Evolutionary conservation across 148 eudicot genomes (phyloP), one percentile per base, ranked within the genome.

Genomic region (Diospyros lotus): DNA sequence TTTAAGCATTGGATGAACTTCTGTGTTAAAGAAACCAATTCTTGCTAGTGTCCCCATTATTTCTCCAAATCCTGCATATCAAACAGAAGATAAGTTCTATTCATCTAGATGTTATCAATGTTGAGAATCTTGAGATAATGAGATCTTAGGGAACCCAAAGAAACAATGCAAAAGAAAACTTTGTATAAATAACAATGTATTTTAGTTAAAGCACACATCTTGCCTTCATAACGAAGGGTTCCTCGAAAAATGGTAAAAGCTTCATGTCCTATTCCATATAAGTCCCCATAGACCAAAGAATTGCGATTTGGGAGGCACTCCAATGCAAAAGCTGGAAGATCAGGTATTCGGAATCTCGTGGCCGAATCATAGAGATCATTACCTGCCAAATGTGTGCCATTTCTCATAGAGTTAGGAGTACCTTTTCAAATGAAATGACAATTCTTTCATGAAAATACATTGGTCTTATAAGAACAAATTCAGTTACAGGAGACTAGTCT

Each of bases 281-380:
- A 72, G 74, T 95, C 92, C 46, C 96, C 97, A 79, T 90, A 95
- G 58, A 91, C 79, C 59, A 95, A 83, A 74, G 98, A 95, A 76
- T 95, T 79, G 58, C 98, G 92, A 82, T 95, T 95, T n/a, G 98
- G 98, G 65, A 95, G 93, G 63, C 90, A 91, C 79, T 96, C 99
- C 79, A 96, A 70, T 45, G 99, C 93, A 78, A 96, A 93, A 74
- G 99, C 99, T 77, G 99, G 99, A 78, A 88, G 86, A 73, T 89
- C 86, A 72, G 97, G 90, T 73, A 96, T 64, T 65, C 97, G 85
- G 65, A 96, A 81, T 77, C 65, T 87, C 74, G 65, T 77, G 4
- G 98, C 98, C 67, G 99, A 93, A 82, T 87, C 93, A 85, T 87
- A 96, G 50, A 96, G 96, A 73, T 68, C 69, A 56, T 93, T 89